A percentile compares a stretch with the other conserved stretches of the same genome.
phyloP scores from a whole-genome alignment of 2,329 filamentous ascomycete species.

The Neonectria ditissima region DNA sequence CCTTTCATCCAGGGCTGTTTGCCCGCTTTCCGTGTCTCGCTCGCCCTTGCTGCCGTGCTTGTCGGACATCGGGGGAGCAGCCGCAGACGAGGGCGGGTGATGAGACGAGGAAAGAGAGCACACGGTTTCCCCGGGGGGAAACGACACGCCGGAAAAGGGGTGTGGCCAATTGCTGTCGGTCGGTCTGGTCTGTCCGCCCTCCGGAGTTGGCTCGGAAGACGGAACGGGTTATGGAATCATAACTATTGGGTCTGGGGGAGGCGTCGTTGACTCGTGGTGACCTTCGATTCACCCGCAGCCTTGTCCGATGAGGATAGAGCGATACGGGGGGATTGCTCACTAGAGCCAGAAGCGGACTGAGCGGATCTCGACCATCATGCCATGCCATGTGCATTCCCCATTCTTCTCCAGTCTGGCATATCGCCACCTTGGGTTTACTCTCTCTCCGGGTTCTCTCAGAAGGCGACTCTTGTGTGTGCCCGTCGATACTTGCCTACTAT shows the following conservation, averaged over 20 bases:
- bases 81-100: conserved; percentile 5
- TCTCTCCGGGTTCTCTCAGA: neutral
- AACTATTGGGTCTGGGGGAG: conserved; percentile 3
- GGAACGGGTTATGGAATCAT: conserved; percentile 16
- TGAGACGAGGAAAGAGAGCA: conserved; percentile 17
- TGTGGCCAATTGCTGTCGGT: conserved; percentile 3
- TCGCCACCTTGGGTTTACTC: neutral
- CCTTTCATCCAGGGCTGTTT: neutral
- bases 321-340: neutral
- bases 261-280: neutral
- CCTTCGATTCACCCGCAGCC: conserved; percentile 3
- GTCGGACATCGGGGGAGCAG: neutral
- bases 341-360: neutral
- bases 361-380: neutral
- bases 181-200: neutral
- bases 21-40: conserved; percentile 11
- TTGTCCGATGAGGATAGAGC: neutral
- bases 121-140: conserved; percentile 6
- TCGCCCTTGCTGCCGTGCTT: conserved; percentile 7
- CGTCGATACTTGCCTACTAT: too few relatives aligned
- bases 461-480: neutral
- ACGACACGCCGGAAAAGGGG: neutral
- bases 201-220: neutral
- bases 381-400: neutral
- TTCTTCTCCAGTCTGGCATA: neutral